Evolutionary conservation across 108 stramenopile genomes (phyloP), one percentile per base, ranked within the genome.

Genomic region (Aurantiochytrium sp.): DNA sequence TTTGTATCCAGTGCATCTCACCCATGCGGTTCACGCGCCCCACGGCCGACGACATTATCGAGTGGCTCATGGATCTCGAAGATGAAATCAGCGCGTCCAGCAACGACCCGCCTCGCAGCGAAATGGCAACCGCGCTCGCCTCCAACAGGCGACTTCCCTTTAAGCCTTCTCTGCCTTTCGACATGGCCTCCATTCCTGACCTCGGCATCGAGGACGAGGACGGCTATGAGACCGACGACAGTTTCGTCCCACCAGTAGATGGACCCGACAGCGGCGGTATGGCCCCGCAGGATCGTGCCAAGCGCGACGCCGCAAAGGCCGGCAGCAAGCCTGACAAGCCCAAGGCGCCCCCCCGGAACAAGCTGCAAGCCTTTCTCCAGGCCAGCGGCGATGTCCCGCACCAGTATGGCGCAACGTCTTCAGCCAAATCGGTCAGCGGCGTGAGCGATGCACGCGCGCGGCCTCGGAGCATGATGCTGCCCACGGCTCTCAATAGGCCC

Each of bases 191-290:
- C 49, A 18, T 83, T 35, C 76, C 76, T 0, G 51, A 47, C 23
- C 51, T 83, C 10, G 76, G 49, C 45, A 4, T 42, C 25, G 76
- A 83, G 49, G 76, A 53, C n/a, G 76, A 83, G 51, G 76, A 83
- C 23, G 76, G 76, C 45, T 83, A 83, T 23, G 76, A 83, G 76
- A 83, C 76, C n/a, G 76, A 83, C 51, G 76, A 83, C 4, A 53
- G 49, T 4, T 83, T 45, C 51, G 45, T 53, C 43, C 76, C 76
- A 6, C 76, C 76, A 6, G 19, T 3, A 1, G 51, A 83, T 2
- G 76, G 43, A 6, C 43, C 44, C 1, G 64, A 69, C 3, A 69
- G 64, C 64, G 64, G 64, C 64, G 64, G 64, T 23, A 4, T 69
- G 35, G 64, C 64, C 64, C 64, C 64, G 64, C 64, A 69, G 64